These are phyloP conservation scores for Trametes maxima DNA, from an alignment of 768 basidiomycete genomes.

Conservation along the genomic window DNA sequence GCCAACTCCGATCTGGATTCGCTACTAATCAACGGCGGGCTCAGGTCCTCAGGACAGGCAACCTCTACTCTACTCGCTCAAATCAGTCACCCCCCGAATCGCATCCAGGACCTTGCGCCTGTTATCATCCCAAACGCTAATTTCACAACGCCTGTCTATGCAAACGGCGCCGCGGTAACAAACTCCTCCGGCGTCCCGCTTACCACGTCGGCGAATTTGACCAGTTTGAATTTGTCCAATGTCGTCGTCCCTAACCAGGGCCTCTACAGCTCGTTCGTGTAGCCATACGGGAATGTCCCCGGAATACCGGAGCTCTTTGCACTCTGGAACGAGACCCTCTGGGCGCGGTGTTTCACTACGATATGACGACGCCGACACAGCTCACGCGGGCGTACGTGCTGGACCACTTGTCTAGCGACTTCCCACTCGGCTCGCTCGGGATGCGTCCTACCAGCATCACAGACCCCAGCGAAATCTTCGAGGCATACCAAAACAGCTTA, in stretches of 20 bases:
- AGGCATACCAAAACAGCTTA: conserved; percentile 33
- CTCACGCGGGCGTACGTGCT: conserved; percentile 37
- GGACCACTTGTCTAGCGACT: conserved; percentile 34
- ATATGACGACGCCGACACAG: conserved; percentile 38
- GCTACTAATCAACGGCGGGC: conserved; percentile 27
- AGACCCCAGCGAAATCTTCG: conserved; percentile 32
- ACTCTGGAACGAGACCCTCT: conserved; percentile 30
- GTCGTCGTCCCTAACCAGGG: conserved; percentile 37
- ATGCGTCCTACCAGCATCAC: conserved; percentile 38
- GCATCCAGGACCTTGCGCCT: conserved; percentile 27
- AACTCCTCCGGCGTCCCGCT: conserved; percentile 25
- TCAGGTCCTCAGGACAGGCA: conserved; percentile 20
- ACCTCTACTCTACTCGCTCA: conserved; percentile 25
- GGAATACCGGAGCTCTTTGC: conserved; percentile 35
- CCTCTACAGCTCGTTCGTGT: conserved; percentile 36
- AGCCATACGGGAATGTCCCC: conserved; percentile 33
- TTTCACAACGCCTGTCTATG: conserved; percentile 21
- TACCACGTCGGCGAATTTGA: conserved; percentile 28
- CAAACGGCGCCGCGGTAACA: conserved; percentile 25
- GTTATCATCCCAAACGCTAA: conserved; percentile 26
- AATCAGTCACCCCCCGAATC: conserved; percentile 23
- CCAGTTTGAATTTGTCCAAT: conserved; percentile 27
- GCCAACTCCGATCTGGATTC: conserved; percentile 22
- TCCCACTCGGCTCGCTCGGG: conserved; percentile 37
- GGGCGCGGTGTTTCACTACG: conserved; percentile 38